phyloP scores from a whole-genome alignment of 169 alveolate genomes.

The Eimeria acervulina region DNA sequence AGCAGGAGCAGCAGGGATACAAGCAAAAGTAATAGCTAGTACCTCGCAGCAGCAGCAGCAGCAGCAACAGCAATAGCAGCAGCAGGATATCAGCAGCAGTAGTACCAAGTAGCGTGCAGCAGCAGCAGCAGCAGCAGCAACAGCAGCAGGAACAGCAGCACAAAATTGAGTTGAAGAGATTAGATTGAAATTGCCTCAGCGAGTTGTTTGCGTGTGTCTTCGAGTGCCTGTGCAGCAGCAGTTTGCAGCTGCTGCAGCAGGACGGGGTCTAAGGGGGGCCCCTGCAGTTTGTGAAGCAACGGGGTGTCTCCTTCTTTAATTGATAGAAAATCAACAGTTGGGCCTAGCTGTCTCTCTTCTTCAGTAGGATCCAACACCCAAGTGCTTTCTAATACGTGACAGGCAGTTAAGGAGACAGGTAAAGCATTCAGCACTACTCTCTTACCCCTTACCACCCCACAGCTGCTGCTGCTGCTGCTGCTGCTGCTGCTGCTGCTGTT shows the following conservation, averaged over 20 bases:
- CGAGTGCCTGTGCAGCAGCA: background rate
- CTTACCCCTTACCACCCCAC: background rate
- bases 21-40: background rate
- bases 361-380: background rate
- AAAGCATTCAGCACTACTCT: background rate
- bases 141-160: background rate
- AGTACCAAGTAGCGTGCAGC: too few species aligned
- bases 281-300: too few species aligned
- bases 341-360: background rate
- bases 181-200: background rate
- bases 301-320: too few species aligned
- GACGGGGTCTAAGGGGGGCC: too few species aligned
- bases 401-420: background rate
- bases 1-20: background rate
- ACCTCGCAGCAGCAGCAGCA: background rate
- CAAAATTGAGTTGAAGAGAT: background rate
- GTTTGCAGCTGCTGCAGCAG: conserved; percentile 3
- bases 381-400: background rate
- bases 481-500: too few species aligned
- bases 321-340: too few species aligned
- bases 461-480: too few species aligned
- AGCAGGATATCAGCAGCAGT: background rate
- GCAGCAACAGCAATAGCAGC: background rate
- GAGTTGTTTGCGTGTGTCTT: background rate
- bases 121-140: too few species aligned